Percentiles rank a stretch among this genome's conserved stretches.
These are phyloP conservation scores for Austroboletus festivus DNA, from an alignment of 768 basidiomycete species.

Conservation along the genomic window DNA sequence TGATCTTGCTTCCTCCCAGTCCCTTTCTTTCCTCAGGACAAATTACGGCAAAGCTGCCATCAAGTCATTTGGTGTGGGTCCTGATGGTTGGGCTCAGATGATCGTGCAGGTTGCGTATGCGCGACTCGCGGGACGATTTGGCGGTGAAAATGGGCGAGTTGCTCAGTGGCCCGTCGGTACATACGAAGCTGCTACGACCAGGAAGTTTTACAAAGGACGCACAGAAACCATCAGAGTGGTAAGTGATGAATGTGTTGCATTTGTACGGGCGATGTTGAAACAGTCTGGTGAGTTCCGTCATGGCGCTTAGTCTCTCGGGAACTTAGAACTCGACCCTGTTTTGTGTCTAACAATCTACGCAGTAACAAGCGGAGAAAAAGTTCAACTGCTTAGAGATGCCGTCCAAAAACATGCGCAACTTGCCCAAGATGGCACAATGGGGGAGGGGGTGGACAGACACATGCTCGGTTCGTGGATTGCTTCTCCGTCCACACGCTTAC, in stretches of 20 bases:
- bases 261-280: conserved; percentile 74
- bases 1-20: conserved; percentile 61
- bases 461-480: conserved; percentile 59
- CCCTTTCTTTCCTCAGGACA: conserved; percentile 60
- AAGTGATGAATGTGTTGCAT: conserved; percentile 70
- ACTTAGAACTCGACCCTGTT: neutral
- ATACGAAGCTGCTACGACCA: conserved; percentile 94
- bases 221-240: conserved; percentile 93
- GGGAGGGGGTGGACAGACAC: conserved; percentile 83
- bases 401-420: conserved; percentile 59
- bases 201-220: conserved; percentile 82
- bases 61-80: conserved; percentile 85
- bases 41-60: conserved; percentile 83
- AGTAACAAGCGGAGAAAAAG: conserved; percentile 40
- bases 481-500: neutral
- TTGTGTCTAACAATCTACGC: neutral
- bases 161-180: conserved; percentile 63
- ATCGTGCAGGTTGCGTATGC: conserved; percentile 86
- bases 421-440: conserved; percentile 65
- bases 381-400: conserved; percentile 55
- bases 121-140: conserved; percentile 49
- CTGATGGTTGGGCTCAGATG: conserved; percentile 95
- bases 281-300: conserved; percentile 25
- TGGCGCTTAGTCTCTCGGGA: neutral
- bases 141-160: conserved; percentile 15